Evolutionary conservation across 2,329 filamentous ascomycete genomes (phyloP).

Genomic region (Lecanicillium sp.): DNA sequence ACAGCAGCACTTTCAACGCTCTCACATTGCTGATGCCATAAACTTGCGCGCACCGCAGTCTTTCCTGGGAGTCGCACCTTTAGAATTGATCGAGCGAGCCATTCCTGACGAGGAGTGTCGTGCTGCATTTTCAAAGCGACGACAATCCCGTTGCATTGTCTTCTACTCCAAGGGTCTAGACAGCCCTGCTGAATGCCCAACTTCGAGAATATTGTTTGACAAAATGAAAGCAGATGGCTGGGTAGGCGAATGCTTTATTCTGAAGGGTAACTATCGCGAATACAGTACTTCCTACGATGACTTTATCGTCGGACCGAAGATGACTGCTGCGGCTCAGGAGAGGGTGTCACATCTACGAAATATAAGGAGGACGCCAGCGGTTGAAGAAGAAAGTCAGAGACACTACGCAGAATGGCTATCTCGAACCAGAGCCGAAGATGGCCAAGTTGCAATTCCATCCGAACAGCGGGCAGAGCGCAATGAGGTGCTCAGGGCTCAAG

Average conservation of each 20-base stretch:
- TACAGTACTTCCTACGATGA: constrained; percentile 45
- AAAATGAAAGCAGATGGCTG: constrained; percentile 40
- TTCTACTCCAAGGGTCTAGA: constrained; percentile 45
- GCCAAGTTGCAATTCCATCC: constrained; percentile 25
- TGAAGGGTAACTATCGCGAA: constrained; percentile 48
- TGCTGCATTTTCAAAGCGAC: constrained; percentile 37
- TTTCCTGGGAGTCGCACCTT: constrained; percentile 37
- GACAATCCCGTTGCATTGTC: constrained; percentile 37
- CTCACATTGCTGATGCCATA: constrained; percentile 43
- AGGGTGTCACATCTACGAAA: constrained; percentile 23
- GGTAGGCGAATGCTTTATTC: constrained; percentile 42
- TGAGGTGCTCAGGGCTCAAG: constrained; percentile 32
- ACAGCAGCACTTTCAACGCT: constrained; percentile 35
- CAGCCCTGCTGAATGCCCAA: constrained; percentile 41
- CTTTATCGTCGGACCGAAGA: constrained; percentile 37
- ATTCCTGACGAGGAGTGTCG: constrained; percentile 41
- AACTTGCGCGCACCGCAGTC: constrained; percentile 41
- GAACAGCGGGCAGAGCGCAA: constrained; percentile 30
- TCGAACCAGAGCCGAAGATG: constrained; percentile 34
- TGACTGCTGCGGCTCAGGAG: constrained; percentile 30
- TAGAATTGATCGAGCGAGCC: constrained; percentile 43
- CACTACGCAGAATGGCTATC: constrained; percentile 37
- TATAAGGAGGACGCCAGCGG: constrained; percentile 8
- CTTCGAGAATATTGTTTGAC: constrained; percentile 33
- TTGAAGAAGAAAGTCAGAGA: constrained; percentile 21